These are phyloP conservation scores for Cucumis cinereus DNA, from an alignment of 306 rosid genomes.

Conservation along the genomic window DNA sequence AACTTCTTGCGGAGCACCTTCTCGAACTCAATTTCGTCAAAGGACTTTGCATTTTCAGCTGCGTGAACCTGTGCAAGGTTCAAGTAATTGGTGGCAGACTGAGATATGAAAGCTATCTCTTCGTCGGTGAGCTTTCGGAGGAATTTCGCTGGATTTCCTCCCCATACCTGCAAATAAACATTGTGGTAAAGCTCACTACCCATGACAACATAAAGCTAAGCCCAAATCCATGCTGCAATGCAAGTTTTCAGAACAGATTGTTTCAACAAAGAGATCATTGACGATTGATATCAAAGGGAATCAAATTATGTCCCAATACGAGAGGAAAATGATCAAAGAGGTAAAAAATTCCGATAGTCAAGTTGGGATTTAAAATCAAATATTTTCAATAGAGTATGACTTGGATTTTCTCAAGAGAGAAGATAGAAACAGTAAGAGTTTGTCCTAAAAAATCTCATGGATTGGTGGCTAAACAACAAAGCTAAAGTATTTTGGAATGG, in stretches of 20 bases:
- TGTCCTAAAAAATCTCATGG: not conserved
- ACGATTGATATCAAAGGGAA: not conserved
- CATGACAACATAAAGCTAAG: not conserved
- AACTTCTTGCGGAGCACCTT: constrained; percentile 72
- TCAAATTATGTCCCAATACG: not conserved
- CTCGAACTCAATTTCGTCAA: constrained; percentile 61
- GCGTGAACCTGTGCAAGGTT: constrained; percentile 84
- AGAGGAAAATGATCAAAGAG: not conserved
- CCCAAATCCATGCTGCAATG: not conserved
- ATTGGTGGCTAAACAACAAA: not conserved
- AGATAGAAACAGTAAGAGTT: not conserved
- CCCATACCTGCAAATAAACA: constrained; percentile 66
- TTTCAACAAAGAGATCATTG: not conserved
- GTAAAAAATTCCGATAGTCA: not conserved
- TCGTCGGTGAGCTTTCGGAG: constrained; percentile 86
- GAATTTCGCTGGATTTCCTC: constrained; percentile 92
- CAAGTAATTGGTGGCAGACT: constrained; percentile 73
- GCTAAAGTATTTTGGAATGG: not conserved
- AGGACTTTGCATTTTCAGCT: constrained; percentile 65
- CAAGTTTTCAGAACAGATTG: not conserved
- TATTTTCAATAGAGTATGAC: not conserved
- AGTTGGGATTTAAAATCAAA: not conserved
- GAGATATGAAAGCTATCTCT: constrained; percentile 78
- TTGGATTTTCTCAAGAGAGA: not conserved
- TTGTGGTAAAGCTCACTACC: not conserved